Conservation (phyloP, 495 filamentous ascomycete genomes). For the Cetradonia linearis region DNA sequence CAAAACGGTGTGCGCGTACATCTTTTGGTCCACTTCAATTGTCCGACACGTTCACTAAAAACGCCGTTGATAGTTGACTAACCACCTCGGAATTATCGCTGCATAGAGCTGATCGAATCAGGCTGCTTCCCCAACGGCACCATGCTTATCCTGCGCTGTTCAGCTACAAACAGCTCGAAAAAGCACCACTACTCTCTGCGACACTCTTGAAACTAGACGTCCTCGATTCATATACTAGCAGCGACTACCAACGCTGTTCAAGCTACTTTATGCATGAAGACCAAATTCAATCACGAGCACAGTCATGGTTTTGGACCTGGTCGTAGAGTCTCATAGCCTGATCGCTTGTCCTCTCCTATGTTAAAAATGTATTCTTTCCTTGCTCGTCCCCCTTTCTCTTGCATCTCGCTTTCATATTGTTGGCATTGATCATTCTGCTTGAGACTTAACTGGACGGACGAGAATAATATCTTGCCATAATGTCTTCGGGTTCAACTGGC, state of each 20-base stretch:
- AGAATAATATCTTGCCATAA: neutral
- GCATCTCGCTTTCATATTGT: neutral
- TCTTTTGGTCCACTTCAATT: too few relatives aligned
- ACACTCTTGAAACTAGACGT: neutral
- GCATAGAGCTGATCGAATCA: neutral
- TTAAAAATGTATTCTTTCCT: neutral
- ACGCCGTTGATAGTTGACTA: neutral
- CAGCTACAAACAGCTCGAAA: neutral
- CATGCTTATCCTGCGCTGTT: neutral
- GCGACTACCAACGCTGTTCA: neutral
- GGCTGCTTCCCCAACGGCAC: neutral
- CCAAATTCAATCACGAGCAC: neutral
- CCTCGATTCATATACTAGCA: neutral
- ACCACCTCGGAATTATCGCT: neutral
- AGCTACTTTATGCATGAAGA: neutral
- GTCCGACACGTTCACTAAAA: neutral
- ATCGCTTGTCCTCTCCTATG: neutral
- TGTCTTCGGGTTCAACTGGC: neutral
- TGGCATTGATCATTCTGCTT: neutral
- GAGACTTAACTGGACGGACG: neutral
- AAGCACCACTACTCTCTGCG: neutral
- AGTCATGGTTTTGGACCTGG: neutral
- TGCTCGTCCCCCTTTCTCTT: neutral
- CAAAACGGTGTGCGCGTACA: too few relatives aligned
- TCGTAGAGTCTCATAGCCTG: neutral